These are phyloP conservation scores for Neurospora sp. DNA, from an alignment of 2,329 filamentous ascomycete species.

Conservation along the genomic window DNA sequence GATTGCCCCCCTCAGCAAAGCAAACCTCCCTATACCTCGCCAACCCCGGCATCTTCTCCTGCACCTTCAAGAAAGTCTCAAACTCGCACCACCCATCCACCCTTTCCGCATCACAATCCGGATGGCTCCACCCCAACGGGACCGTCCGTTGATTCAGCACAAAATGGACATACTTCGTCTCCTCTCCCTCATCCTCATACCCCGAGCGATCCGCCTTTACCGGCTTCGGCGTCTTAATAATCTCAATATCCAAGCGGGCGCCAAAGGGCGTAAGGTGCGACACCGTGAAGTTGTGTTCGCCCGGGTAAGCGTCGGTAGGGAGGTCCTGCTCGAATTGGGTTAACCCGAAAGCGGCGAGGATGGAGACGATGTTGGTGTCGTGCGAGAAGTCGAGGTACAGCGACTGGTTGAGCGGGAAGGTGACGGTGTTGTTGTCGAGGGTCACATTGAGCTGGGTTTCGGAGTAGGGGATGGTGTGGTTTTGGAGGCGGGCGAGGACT, in stretches of 20 bases:
- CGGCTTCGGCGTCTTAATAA: slow-evolving; percentile 59
- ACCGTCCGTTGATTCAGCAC: slow-evolving; percentile 65
- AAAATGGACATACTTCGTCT: slow-evolving; percentile 65
- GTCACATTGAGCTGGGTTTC: slow-evolving; percentile 59
- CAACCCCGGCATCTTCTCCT: slow-evolving; percentile 46
- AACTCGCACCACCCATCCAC: slow-evolving; percentile 73
- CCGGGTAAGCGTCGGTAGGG: slow-evolving; percentile 43
- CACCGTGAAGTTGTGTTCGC: slow-evolving; percentile 53
- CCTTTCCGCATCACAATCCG: slow-evolving; percentile 50
- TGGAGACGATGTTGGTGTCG: slow-evolving; percentile 62
- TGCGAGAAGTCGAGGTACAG: slow-evolving; percentile 73
- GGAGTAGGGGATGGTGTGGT: slow-evolving; percentile 52
- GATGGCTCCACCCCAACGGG: slow-evolving; percentile 56
- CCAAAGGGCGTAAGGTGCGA: slow-evolving; percentile 63
- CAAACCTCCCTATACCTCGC: slow-evolving; percentile 59
- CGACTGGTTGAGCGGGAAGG: slow-evolving; percentile 64
- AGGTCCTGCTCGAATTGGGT: slow-evolving; percentile 56
- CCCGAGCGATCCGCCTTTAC: slow-evolving; percentile 44
- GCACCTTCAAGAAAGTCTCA: slow-evolving; percentile 53
- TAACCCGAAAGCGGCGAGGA: slow-evolving; percentile 64
- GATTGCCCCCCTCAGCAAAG: slow-evolving; percentile 45
- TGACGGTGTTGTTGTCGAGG: slow-evolving; percentile 55
- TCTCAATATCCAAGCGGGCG: slow-evolving; percentile 62
- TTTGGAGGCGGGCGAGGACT: slow-evolving; percentile 58
- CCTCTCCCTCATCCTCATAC: slow-evolving; percentile 38